phyloP scores from a whole-genome alignment of 441 rosid genomes.

The Bocquillonia castaneifolia region DNA sequence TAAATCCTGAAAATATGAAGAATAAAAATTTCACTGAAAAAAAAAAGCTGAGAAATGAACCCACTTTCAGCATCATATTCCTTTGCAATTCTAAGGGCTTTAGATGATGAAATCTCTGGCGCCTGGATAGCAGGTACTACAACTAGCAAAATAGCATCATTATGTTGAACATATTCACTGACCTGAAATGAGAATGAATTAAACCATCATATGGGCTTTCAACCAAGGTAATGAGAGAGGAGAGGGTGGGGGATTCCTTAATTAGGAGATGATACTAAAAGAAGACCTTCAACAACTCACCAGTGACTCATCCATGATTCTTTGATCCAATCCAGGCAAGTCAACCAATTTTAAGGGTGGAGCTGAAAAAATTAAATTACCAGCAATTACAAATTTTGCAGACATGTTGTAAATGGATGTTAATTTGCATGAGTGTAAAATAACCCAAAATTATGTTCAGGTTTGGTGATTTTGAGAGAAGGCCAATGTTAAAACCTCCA shows the following conservation, averaged over 20 bases:
- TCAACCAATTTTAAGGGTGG: slow-evolving; percentile 83
- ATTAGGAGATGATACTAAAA: slow-evolving; percentile 11
- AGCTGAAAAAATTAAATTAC: slow-evolving; percentile 41
- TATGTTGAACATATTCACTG: slow-evolving; percentile 67
- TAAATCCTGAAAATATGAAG: neutral
- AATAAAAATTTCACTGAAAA: neutral
- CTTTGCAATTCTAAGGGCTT: slow-evolving; percentile 81
- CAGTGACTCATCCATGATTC: slow-evolving; percentile 77
- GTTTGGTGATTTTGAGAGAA: neutral
- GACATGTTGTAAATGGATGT: neutral
- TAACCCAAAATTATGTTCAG: neutral
- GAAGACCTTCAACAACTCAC: slow-evolving; percentile 40
- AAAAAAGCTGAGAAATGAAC: slow-evolving; percentile 26
- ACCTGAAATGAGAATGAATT: slow-evolving; percentile 40
- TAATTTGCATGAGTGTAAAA: neutral
- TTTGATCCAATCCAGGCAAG: slow-evolving; percentile 94
- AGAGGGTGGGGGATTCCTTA: too few relatives aligned
- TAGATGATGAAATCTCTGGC: slow-evolving; percentile 79
- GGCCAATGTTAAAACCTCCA: neutral
- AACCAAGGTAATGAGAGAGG: neutral
- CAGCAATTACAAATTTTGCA: neutral
- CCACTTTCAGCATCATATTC: slow-evolving; percentile 79
- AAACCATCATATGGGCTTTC: slow-evolving; percentile 23
- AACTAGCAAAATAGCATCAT: slow-evolving; percentile 82
- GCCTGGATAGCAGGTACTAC: slow-evolving; percentile 79